Base-by-base conservation (phyloP, 352 stramenopile species). In the Pilasporangium apinafurcum region DNA sequence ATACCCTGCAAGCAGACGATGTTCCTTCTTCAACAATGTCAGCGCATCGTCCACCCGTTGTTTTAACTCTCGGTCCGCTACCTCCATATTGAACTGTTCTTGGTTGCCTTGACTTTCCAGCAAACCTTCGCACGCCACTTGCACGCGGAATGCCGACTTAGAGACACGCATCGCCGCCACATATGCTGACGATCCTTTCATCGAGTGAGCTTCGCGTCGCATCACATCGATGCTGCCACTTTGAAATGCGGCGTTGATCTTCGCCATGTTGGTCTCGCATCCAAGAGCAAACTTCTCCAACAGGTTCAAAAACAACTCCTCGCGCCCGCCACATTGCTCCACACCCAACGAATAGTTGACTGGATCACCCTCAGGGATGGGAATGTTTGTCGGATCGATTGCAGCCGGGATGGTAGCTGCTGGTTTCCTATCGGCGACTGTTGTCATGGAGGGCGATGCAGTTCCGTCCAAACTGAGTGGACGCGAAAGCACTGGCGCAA, bases 121-220 rank as follows among this genome's bases (percentile, higher is more conserved):
- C 8, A 86, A 32, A 10, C 69, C 67, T n/a, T 92, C 80, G 24
- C 70, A 85, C 1, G 76, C 72, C 20, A 87, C 49, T 60, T 92
- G 80, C 4, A 89, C 75, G 16, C 80, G 80, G 68, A 83, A 92
- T 6, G 80, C 77, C 3, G 73, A 62, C 48, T 86, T 90, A n/a
- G 77, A 90, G 21, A 92, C 66, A 1, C 80, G 69, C 9, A 86
- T 64, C 3, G 80, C 80, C 13, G 80, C 80, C 0, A 83, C 80
- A 37, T 92, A 92, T 18, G 80, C 75, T 2, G 80, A 87, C 3
- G 77, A 88, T 2, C 80, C 80, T 39, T 92, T 92, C 9, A 92
- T 53, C 10, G 80, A 89, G 56, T 92, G 80, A 8, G 75, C 65
- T 59, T 92, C 80, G 14, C 80, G 70, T 8, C 72, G 61, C 24